Evolutionary conservation across 2,329 filamentous ascomycete species (phyloP).

Genomic region (Sphaerulina vaccinii): DNA sequence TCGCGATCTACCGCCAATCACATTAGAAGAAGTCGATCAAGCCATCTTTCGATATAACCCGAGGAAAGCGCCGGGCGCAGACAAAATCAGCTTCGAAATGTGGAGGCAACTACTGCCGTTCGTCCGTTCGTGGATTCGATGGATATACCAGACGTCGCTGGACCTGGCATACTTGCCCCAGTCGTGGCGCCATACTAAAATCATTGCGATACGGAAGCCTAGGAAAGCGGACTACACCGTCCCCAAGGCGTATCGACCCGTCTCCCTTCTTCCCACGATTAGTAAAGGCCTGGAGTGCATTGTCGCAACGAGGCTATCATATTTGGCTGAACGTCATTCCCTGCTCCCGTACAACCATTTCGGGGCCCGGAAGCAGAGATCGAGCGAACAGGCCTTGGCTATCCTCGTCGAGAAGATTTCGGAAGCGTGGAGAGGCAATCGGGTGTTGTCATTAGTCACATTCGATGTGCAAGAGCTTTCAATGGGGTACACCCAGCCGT

Average conservation of each 20-base stretch:
- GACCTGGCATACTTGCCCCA: no score
- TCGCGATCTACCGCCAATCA: no score
- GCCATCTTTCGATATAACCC: no score
- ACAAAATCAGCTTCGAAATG: no score
- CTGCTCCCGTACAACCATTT: constrained; percentile 31
- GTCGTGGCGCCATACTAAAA: no score
- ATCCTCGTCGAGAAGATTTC: constrained; percentile 32
- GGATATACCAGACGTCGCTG: no score
- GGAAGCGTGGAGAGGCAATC: neutral
- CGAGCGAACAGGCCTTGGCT: constrained; percentile 33
- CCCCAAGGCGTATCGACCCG: constrained; percentile 32
- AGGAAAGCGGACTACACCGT: constrained; percentile 33
- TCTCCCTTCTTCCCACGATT: constrained; percentile 32
- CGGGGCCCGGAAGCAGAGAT: constrained; percentile 31
- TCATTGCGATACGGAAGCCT: no score
- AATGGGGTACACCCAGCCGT: neutral
- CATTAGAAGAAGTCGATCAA: no score
- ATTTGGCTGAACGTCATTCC: constrained; percentile 24
- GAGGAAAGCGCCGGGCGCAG: no score
- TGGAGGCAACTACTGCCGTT: no score
- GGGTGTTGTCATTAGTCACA: neutral
- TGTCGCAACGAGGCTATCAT: constrained; percentile 25
- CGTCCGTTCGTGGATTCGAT: no score
- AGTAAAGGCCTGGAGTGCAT: constrained; percentile 35
- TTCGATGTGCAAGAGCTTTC: constrained; percentile 5